Base-by-base conservation (phyloP, 176 grass and related monocot species). In the Oropetium thomaeum region DNA sequence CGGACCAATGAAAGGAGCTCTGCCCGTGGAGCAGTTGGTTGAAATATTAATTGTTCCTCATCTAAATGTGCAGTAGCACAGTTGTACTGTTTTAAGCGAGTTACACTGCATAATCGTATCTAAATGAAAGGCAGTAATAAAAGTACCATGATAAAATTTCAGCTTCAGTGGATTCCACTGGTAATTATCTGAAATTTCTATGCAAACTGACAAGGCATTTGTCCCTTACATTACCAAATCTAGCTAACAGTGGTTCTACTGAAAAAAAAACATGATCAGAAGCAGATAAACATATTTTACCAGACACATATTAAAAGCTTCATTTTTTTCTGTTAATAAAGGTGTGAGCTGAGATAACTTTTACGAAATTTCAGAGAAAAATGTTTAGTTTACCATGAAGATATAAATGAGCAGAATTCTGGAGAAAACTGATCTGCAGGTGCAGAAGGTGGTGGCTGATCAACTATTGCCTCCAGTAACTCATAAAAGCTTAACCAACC, bases 331-430 rank as follows among this genome's bases (percentile, higher is more conserved):
- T 49, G 13, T 51, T 37, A 38, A 45, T 2, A 38, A 25, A 87
- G 11, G 14, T 32, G 57, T 60, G 4, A 40, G 57, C 11, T 35
- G n/a, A 68, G 40, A 19, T 40, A 78, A n/a, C 34, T 64, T 82
- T 58, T 10, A 76, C 55, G 34, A 44, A 70, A 25, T 62, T 65
- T 65, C 57, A 22, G 17, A 65, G 43, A 30, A 37, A 22, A 58
- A 59, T 62, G 42, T 62, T 70, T 35, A 29, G 62, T 75, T 37
- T 92, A 99, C 96, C 96, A 92, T 62, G 82, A 81, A 34, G 92
- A 96, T 60, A 99, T 90, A 73, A 99, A 99, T 61, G 96, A 90
- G 73, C 92, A 99, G 65, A 96, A 99, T 58, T 99, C 92, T 66
- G 92, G 89, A 52, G 92, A 99, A 60, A 99, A 99, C 75, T 99